Conservation (phyloP, 2,329 filamentous ascomycete genomes). For the Microsporum audouinii region DNA sequence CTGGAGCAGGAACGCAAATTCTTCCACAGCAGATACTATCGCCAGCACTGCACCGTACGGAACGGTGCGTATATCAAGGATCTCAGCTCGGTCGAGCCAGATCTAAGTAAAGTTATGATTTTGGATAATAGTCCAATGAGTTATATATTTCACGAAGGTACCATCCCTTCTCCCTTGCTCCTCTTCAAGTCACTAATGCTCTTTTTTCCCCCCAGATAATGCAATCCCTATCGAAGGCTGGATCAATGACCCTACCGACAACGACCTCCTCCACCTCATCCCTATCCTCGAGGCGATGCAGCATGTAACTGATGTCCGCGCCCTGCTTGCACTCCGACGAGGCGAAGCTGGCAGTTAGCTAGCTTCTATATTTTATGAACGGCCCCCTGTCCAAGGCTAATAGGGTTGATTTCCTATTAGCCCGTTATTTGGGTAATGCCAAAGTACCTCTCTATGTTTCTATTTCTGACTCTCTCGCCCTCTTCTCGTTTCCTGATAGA, state of each 20-base stretch:
- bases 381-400: not conserved
- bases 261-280: conserved; percentile 83
- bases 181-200: not conserved
- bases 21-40: conserved; percentile 86
- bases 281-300: conserved; percentile 88
- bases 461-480: not conserved
- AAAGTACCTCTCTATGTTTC: not conserved
- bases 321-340: conserved; percentile 74
- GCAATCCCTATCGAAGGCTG: conserved; percentile 98
- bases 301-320: conserved; percentile 91
- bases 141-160: conserved; percentile 97
- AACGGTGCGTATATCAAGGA: conserved; percentile 98
- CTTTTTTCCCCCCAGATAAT: conserved; percentile 55
- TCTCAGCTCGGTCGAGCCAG: conserved; percentile 86
- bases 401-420: not conserved
- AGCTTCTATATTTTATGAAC: not conserved
- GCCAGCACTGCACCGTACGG: conserved; percentile 91
- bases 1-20: conserved; percentile 93
- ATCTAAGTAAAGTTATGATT: conserved; percentile 97
- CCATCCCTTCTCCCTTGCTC: conserved; percentile 18
- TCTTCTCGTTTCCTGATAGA: not conserved
- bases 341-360: conserved; percentile 49
- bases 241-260: conserved; percentile 97
- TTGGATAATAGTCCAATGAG: conserved; percentile 96
- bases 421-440: not conserved